Conservation (phyloP, 2,329 filamentous ascomycete species). For the Penicillium sp. region DNA sequence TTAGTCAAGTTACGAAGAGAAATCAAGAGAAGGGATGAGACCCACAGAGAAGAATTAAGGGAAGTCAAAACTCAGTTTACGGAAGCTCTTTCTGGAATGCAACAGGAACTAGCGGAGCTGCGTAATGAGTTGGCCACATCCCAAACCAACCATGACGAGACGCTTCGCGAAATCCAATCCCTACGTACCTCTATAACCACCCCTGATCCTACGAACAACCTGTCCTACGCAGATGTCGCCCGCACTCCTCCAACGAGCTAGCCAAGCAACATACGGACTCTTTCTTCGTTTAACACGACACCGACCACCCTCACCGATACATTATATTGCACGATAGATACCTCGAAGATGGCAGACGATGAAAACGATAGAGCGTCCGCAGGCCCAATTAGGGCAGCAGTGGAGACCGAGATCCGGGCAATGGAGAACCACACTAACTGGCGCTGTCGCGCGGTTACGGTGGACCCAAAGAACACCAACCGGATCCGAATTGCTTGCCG, state of each 20-base stretch:
- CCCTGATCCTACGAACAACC: too few relatives aligned
- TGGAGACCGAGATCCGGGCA: slow-evolving; percentile 5
- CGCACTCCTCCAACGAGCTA: slow-evolving; percentile 12
- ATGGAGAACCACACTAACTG: slow-evolving; percentile 2
- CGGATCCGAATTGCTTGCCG: slow-evolving; percentile 2
- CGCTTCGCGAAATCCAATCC: slow-evolving; percentile 10
- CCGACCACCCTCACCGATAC: slow-evolving; percentile 14
- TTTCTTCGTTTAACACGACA: slow-evolving; percentile 12
- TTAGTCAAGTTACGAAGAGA: too few relatives aligned
- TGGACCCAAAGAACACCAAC: slow-evolving; percentile 3
- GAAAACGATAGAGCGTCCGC: slow-evolving; percentile 5
- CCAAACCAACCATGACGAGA: slow-evolving; percentile 3
- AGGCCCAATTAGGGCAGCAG: slow-evolving; percentile 1
- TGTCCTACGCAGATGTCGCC: not conserved
- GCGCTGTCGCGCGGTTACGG: too few relatives aligned
- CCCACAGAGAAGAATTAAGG: too few relatives aligned
- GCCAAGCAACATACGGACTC: slow-evolving; percentile 17
- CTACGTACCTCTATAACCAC: too few relatives aligned
- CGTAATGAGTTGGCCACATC: too few relatives aligned
- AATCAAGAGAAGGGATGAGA: too few relatives aligned
- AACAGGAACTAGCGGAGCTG: too few relatives aligned
- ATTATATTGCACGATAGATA: slow-evolving; percentile 13
- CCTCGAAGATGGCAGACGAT: slow-evolving; percentile 4
- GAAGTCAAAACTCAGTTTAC: too few relatives aligned
- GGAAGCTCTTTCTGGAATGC: too few relatives aligned